These are phyloP conservation scores for Hysterium pulicare DNA, from an alignment of 2,329 filamentous ascomycete genomes.

Conservation along the genomic window DNA sequence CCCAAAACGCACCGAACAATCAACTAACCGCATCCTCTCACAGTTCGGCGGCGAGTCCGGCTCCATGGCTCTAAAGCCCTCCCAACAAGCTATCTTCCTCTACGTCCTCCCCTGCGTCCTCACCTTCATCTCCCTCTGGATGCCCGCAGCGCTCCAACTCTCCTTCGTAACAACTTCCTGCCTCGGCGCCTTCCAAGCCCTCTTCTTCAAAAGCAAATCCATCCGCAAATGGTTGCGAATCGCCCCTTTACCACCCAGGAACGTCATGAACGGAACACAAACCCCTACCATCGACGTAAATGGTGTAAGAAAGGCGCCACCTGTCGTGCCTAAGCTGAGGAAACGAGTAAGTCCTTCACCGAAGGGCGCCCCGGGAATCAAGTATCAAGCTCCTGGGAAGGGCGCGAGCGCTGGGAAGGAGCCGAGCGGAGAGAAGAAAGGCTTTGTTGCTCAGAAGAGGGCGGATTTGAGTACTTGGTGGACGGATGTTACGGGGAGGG, in stretches of 20 bases:
- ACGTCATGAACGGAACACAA: slow-evolving; percentile 25
- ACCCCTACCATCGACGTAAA: too few species aligned
- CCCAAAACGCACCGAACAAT: neutral
- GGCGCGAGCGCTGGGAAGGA: too few species aligned
- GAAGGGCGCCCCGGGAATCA: too few species aligned
- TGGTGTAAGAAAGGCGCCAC: too few species aligned
- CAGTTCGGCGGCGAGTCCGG: slow-evolving; percentile 52
- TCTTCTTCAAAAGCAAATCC: slow-evolving; percentile 33
- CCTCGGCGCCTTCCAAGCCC: slow-evolving; percentile 38
- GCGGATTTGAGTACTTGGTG: slow-evolving; percentile 8
- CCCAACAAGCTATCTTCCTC: slow-evolving; percentile 40
- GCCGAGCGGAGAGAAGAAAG: too few species aligned
- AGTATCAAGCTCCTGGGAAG: slow-evolving; percentile 23
- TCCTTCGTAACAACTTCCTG: slow-evolving; percentile 55
- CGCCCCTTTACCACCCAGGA: slow-evolving; percentile 18
- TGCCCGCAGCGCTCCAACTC: slow-evolving; percentile 58
- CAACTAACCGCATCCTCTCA: slow-evolving; percentile 5
- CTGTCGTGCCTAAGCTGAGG: too few species aligned
- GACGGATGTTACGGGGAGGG: neutral
- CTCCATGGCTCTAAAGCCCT: slow-evolving; percentile 25
- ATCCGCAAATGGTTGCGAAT: slow-evolving; percentile 40
- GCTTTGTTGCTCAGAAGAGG: slow-evolving; percentile 14
- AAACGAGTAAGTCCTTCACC: too few species aligned
- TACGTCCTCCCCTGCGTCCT: slow-evolving; percentile 53
- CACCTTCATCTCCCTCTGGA: slow-evolving; percentile 52